These are phyloP conservation scores for Camptophora hylomeconis DNA, from an alignment of 2,329 filamentous ascomycete genomes.

Conservation along the genomic window DNA sequence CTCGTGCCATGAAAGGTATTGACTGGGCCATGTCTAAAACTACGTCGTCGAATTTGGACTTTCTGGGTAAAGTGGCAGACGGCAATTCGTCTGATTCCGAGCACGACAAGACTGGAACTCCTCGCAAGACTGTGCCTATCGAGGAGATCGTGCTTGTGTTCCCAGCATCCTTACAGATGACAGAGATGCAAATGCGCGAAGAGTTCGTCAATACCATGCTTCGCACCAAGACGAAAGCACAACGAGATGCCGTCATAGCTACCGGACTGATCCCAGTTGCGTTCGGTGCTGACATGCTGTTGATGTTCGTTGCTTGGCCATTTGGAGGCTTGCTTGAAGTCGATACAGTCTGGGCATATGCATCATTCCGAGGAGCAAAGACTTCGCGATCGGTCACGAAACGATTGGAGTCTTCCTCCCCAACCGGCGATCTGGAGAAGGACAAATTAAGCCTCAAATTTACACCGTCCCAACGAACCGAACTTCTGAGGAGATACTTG, in stretches of 20 bases:
- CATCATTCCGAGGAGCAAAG: conserved; percentile 26
- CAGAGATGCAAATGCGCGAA: conserved; percentile 22
- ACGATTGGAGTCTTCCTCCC: conserved; percentile 18
- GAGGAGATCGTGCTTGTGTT: conserved; percentile 31
- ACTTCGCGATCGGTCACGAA: conserved; percentile 27
- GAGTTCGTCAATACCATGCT: conserved; percentile 31
- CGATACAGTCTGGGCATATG: conserved; percentile 21
- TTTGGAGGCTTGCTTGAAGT: conserved; percentile 22
- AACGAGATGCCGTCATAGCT: conserved; percentile 29
- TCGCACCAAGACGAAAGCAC: conserved; percentile 28
- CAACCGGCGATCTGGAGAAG: conserved; percentile 16
- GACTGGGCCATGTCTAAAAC: conserved; percentile 28
- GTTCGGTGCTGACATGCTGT: conserved; percentile 13
- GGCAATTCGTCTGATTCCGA: conserved; percentile 17
- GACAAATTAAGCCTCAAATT: conserved; percentile 25
- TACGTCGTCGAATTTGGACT: conserved; percentile 30
- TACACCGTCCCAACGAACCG: conserved; percentile 23
- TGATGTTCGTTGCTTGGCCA: conserved; percentile 20
- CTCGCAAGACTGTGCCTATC: conserved; percentile 24
- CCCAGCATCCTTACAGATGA: conserved; percentile 21
- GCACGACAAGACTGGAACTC: conserved; percentile 20
- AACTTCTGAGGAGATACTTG: conserved; percentile 27
- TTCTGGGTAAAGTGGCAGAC: conserved; percentile 26
- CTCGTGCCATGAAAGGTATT: conserved; percentile 27
- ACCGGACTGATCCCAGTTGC: conserved; percentile 28